Conservation (phyloP, 495 filamentous ascomycete genomes). For the Ramalina peruviana region DNA sequence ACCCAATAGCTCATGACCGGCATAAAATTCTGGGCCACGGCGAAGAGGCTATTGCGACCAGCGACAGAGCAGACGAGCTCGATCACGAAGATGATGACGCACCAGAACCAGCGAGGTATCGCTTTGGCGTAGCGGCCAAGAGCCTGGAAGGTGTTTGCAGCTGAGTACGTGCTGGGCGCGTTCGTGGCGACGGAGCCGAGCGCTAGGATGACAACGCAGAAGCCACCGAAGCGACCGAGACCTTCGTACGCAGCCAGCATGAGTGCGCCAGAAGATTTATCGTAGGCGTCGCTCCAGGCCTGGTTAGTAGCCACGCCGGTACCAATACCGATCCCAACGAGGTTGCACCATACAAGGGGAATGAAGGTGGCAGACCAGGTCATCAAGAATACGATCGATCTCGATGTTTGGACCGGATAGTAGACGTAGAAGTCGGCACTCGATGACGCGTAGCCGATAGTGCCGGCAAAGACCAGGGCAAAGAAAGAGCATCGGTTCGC, state of each 20-base stretch:
- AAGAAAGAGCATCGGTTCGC: constrained; percentile 52
- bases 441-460: constrained; percentile 35
- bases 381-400: constrained; percentile 28
- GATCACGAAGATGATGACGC: constrained; percentile 33
- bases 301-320: constrained; percentile 39
- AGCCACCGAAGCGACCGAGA: constrained; percentile 52
- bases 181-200: constrained; percentile 56
- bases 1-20: constrained; percentile 48
- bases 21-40: constrained; percentile 44
- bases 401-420: constrained; percentile 33
- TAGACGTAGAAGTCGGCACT: constrained; percentile 46
- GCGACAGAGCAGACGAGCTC: constrained; percentile 40
- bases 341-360: constrained; percentile 39
- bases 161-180: constrained; percentile 52
- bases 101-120: constrained; percentile 37
- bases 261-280: constrained; percentile 47
- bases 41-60: constrained; percentile 35
- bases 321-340: constrained; percentile 57
- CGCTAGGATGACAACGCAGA: constrained; percentile 53
- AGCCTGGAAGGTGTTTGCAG: constrained; percentile 36
- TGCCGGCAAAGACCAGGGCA: constrained; percentile 39
- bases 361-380: constrained; percentile 33
- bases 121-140: constrained; percentile 30
- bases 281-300: constrained; percentile 39
- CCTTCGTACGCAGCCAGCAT: constrained; percentile 47